Percentiles rank a stretch among this genome's conserved stretches.
Conservation (phyloP, 2,329 filamentous ascomycete species). For the Fusarium veterinarium region DNA sequence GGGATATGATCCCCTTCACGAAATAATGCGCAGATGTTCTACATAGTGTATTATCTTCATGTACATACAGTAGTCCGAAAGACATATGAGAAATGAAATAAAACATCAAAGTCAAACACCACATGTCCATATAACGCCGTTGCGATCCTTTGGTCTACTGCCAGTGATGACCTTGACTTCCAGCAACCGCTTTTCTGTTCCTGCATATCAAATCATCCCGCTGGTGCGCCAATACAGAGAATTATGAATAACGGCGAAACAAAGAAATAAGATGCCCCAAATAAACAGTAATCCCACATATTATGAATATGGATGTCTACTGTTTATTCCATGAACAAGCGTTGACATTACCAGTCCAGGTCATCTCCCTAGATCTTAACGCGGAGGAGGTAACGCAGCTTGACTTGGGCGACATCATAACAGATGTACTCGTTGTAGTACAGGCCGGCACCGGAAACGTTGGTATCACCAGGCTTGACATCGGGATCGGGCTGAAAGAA, state of each 20-base stretch:
- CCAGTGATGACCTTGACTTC: background rate
- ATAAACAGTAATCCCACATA: background rate
- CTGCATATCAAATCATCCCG: background rate
- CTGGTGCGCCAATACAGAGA: constrained; percentile 2
- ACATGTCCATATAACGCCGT: background rate
- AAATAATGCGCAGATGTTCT: constrained; percentile 12
- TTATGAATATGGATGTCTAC: background rate
- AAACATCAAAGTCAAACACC: background rate
- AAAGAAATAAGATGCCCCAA: background rate
- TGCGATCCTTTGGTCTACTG: background rate
- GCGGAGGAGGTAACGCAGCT: constrained; percentile 75
- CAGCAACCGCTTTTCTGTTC: background rate
- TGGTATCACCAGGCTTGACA: constrained; percentile 60
- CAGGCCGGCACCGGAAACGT: constrained; percentile 59
- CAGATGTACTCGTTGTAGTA: constrained; percentile 80
- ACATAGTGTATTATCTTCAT: constrained; percentile 9
- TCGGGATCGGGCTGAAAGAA: constrained; percentile 60
- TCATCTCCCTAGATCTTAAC: constrained; percentile 60
- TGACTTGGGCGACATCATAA: constrained; percentile 77
- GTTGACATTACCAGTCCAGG: background rate
- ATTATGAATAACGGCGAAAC: background rate
- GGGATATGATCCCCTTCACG: constrained; percentile 21
- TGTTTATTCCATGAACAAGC: background rate
- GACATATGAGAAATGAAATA: background rate
- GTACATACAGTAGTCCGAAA: background rate